Evolutionary conservation across 257 asterid species (phyloP), one percentile per base, ranked within the genome.

Genomic region (Parsonsia alboflavescens): DNA sequence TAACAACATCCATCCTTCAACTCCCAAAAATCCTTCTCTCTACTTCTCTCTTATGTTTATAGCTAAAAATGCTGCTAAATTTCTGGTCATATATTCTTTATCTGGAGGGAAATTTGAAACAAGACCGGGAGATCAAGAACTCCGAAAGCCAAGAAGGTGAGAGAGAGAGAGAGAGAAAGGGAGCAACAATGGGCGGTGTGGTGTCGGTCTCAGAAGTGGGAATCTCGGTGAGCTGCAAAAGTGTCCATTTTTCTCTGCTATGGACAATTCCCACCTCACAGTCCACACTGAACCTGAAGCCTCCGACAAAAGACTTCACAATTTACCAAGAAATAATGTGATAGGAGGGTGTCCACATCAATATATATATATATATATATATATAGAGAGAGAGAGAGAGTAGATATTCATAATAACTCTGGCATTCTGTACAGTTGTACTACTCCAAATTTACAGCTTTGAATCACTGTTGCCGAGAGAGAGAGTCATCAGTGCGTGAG

Each of bases 1-100:
- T 77, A 5, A 15, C 74, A 77, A 68, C n/a, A n/a, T n/a, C 80
- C 96, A 87, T 88, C 15, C 28, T 74, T 75, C 26, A 3, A 15
- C 62, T 49, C 48, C 24, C 33, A 70, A 57, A 61, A 52, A 45
- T 76, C 82, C 63, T 76, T 64, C 70, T 75, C 68, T 82, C 72
- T 68, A 46, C 76, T 52, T 21, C 73, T 72, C 54, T 71, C 49
- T 54, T 76, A 26, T 54, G 39, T 67, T 30, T 62, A 64, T 56
- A 73, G 56, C 54, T 72, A 77, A 73, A 76, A 70, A 46, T 50
- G 42, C 39, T 26, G 45, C 58, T 15, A 4, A 16, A 17, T 69
- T 46, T 48, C 74, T 61, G 8, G 26, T 73, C 82, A 81, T 82
- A 36, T 59, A 70, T 72, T 11, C 57, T 26, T 73, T 63, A 22